These are phyloP conservation scores for Nigrospora sphaerica DNA, from an alignment of 2,329 filamentous ascomycete species.

Conservation along the genomic window DNA sequence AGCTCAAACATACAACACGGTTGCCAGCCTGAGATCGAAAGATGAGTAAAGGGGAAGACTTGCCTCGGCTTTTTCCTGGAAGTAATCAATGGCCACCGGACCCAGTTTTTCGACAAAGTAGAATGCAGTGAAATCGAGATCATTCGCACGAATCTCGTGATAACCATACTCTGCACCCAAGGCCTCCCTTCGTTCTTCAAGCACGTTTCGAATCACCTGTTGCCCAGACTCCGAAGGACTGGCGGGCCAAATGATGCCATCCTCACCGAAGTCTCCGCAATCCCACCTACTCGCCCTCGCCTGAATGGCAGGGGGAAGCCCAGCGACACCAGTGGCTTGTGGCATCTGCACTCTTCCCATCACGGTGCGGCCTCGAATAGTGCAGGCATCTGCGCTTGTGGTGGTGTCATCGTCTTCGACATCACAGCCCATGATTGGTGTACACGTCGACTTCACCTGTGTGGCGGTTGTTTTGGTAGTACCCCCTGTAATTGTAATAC, in stretches of 20 bases:
- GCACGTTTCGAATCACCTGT: neutral
- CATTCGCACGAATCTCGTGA: neutral
- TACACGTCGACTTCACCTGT: neutral
- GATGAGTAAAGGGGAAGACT: neutral
- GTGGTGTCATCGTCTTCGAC: neutral
- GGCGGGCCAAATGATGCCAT: neutral
- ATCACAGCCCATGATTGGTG: neutral
- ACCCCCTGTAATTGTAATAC: neutral
- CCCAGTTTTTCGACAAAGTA: neutral
- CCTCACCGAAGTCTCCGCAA: neutral
- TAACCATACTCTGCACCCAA: neutral
- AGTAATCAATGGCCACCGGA: neutral
- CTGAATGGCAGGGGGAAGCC: neutral
- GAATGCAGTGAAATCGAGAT: neutral
- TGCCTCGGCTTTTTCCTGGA: neutral
- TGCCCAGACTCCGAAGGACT: neutral
- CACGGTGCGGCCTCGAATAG: neutral
- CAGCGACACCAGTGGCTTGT: neutral
- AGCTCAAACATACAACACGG: no score
- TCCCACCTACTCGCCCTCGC: neutral
- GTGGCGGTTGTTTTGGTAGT: neutral
- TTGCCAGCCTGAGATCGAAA: neutral
- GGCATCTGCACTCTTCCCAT: neutral
- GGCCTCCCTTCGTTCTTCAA: neutral
- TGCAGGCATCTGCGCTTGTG: neutral